Percentiles rank a stretch among this genome's conserved stretches.
phyloP scores from a whole-genome alignment of 202 grass and related monocot genomes.

The Carex arenaria region DNA sequence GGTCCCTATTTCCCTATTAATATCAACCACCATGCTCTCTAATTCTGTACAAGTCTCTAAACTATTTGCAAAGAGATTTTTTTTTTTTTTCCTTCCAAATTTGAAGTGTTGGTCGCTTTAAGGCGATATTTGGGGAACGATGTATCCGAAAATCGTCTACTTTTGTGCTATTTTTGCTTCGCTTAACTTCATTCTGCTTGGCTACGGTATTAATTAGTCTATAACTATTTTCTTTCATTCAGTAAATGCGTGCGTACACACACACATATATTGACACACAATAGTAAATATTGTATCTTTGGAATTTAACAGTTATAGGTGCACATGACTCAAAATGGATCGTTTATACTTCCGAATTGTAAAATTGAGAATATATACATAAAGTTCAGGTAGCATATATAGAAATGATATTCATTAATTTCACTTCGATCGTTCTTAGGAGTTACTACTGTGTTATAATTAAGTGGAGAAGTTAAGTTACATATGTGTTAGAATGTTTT shows the following conservation, averaged over 20 bases:
- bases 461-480: too few relatives aligned
- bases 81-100: neutral
- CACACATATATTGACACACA: too few relatives aligned
- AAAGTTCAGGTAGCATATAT: too few relatives aligned
- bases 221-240: neutral
- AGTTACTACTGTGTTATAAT: too few relatives aligned
- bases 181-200: constrained; percentile 74
- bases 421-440: too few relatives aligned
- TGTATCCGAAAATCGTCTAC: constrained; percentile 41
- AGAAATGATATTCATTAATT: too few relatives aligned
- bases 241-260: neutral
- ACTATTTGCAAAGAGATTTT: neutral
- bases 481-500: neutral
- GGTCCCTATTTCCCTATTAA: neutral
- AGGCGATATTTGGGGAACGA: neutral
- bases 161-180: constrained; percentile 70
- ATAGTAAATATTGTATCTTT: too few relatives aligned
- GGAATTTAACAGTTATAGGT: too few relatives aligned
- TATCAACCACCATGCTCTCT: neutral
- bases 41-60: neutral
- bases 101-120: too few relatives aligned
- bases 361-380: too few relatives aligned
- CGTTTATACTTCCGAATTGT: too few relatives aligned
- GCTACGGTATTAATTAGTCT: constrained; percentile 51
- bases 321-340: too few relatives aligned